Evolutionary conservation across 2,329 filamentous ascomycete genomes (phyloP).

Genomic region (Neonectria sp.): DNA sequence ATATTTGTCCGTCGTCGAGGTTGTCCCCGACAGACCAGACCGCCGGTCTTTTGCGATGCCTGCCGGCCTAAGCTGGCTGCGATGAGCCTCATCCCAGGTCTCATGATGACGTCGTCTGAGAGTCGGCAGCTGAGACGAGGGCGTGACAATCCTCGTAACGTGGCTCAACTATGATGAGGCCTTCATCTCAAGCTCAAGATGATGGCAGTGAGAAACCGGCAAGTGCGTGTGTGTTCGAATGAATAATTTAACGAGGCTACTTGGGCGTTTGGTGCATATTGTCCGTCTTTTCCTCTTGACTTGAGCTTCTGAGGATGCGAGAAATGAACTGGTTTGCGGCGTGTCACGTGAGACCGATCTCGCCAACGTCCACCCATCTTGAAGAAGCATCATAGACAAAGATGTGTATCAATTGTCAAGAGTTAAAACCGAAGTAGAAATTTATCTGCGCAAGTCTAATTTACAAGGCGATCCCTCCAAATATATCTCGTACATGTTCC

Average conservation of each 20-base stretch:
- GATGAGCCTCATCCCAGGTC: neutral
- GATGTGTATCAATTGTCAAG: neutral
- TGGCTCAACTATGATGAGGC: neutral
- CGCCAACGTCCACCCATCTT: neutral
- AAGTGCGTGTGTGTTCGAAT: neutral
- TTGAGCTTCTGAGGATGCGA: slow-evolving; percentile 5
- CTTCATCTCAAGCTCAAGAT: neutral
- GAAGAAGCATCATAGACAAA: neutral
- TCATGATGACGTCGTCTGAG: slow-evolving; percentile 16
- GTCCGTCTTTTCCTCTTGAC: neutral
- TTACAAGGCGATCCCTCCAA: neutral
- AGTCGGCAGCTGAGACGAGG: neutral
- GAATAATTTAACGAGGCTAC: neutral
- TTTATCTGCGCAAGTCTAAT: slow-evolving; percentile 9
- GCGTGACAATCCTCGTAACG: neutral
- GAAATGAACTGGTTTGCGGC: slow-evolving; percentile 8
- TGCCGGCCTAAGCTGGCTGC: neutral
- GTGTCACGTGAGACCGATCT: slow-evolving; percentile 41
- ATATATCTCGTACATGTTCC: neutral
- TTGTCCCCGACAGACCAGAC: neutral
- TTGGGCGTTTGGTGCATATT: neutral
- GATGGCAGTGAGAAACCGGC: neutral
- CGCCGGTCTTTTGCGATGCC: neutral
- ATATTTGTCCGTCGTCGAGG: neutral
- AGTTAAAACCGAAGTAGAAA: neutral